These are phyloP conservation scores for Rhodotorula mucilaginosa DNA, from an alignment of 1,284 basidiomycete genomes.

Conservation along the genomic window DNA sequence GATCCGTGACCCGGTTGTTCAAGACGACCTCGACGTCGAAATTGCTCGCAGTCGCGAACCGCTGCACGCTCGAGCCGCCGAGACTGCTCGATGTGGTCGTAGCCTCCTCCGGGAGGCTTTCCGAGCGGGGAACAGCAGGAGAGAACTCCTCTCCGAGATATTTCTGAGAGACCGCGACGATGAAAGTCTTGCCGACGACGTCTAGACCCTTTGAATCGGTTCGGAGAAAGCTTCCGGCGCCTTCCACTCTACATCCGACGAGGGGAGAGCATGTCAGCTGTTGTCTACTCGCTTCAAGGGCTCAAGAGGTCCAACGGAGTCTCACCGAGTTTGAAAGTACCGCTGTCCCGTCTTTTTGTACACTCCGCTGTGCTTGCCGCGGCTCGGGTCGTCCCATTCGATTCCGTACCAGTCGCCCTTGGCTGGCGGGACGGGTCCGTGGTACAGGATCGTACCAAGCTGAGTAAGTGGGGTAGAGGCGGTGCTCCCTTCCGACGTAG, in stretches of 20 bases:
- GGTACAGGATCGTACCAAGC: constrained; percentile 59
- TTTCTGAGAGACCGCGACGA: constrained; percentile 69
- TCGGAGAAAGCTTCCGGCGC: constrained; percentile 48
- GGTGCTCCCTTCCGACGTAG: not conserved
- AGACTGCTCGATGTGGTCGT: not conserved
- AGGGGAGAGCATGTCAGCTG: not conserved
- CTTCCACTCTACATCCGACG: constrained; percentile 33
- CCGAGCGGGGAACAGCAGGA: not conserved
- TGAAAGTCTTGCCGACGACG: constrained; percentile 65
- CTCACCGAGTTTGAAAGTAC: constrained; percentile 77
- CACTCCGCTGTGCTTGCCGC: constrained; percentile 82
- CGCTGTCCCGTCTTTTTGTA: constrained; percentile 63
- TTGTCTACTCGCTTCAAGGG: not conserved
- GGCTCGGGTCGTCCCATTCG: constrained; percentile 82
- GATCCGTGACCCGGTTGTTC: constrained; percentile 70
- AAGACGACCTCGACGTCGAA: constrained; percentile 81
- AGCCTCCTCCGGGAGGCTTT: not conserved
- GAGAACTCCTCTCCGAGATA: constrained; percentile 60
- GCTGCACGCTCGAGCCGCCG: constrained; percentile 55
- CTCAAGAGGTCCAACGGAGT: not conserved
- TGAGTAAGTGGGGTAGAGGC: not conserved
- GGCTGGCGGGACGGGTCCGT: constrained; percentile 65
- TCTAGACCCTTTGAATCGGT: constrained; percentile 39
- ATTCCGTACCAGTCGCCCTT: constrained; percentile 81
- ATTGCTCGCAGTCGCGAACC: constrained; percentile 25